Percentiles rank a stretch among this genome's conserved stretches.
These are phyloP conservation scores for Calonectria pseudoreteaudii DNA, from an alignment of 2,329 filamentous ascomycete genomes.

Conservation along the genomic window DNA sequence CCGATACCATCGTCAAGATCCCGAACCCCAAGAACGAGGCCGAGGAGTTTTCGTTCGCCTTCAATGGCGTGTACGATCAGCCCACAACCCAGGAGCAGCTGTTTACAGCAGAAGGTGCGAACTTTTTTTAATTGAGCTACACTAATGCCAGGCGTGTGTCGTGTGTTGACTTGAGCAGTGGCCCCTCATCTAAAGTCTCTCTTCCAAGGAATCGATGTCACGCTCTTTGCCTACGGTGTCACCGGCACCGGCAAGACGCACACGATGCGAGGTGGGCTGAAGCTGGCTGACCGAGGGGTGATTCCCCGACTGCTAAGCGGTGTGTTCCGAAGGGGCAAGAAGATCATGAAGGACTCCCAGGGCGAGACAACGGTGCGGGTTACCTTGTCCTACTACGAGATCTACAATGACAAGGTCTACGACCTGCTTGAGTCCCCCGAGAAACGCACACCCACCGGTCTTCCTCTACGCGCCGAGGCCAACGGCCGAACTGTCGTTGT, in stretches of 20 bases:
- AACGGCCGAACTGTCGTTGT: constrained; percentile 89
- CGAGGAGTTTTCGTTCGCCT: constrained; percentile 93
- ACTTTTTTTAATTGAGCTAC: constrained; percentile 12
- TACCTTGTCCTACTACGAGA: constrained; percentile 91
- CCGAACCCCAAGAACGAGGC: constrained; percentile 93
- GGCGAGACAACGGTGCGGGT: constrained; percentile 79
- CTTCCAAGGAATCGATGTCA: constrained; percentile 89
- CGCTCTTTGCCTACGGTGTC: constrained; percentile 92
- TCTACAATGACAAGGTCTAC: constrained; percentile 96
- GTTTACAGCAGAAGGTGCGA: constrained; percentile 87
- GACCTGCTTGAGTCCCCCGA: constrained; percentile 90
- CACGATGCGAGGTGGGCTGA: constrained; percentile 93
- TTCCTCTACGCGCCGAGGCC: constrained; percentile 87
- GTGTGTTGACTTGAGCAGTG: constrained; percentile 66
- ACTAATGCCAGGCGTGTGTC: constrained; percentile 7
- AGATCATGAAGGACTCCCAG: constrained; percentile 82
- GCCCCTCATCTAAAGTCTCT: constrained; percentile 90
- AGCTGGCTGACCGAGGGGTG: constrained; percentile 85
- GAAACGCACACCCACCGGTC: constrained; percentile 83
- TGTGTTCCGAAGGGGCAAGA: constrained; percentile 87
- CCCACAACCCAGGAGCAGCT: constrained; percentile 84
- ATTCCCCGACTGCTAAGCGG: constrained; percentile 88
- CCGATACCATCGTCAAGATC: constrained; percentile 82
- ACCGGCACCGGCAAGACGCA: constrained; percentile 96
- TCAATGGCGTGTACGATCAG: constrained; percentile 92